These are phyloP conservation scores for Sordaria brevicollis DNA, from an alignment of 495 filamentous ascomycete species.

Conservation along the genomic window DNA sequence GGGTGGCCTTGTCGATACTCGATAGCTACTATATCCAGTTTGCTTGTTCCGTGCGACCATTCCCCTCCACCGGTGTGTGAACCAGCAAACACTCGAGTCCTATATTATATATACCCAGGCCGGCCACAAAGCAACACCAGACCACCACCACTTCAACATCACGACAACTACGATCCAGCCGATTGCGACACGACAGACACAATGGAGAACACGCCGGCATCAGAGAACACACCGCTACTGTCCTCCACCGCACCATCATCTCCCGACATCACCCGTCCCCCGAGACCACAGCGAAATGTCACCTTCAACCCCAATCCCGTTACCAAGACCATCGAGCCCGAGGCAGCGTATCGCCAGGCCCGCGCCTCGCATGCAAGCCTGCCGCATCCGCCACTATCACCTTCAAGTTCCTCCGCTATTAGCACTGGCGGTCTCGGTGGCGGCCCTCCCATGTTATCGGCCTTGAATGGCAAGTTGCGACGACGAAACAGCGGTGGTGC, in stretches of 20 bases:
- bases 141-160: not conserved
- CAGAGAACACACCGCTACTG: conserved; percentile 29
- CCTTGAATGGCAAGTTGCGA: conserved; percentile 77
- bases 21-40: too few species aligned
- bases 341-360: conserved; percentile 13
- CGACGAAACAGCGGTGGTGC: conserved; percentile 62
- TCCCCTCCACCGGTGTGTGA: not conserved
- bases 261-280: conserved; percentile 24
- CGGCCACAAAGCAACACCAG: not conserved
- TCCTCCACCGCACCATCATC: conserved; percentile 12
- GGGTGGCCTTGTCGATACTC: not conserved
- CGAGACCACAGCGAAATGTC: conserved; percentile 31
- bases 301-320: conserved; percentile 42
- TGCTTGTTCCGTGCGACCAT: not conserved
- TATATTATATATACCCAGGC: not conserved
- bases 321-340: conserved; percentile 39
- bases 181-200: not conserved
- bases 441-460: conserved; percentile 62
- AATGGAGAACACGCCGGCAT: conserved; percentile 11
- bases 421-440: conserved; percentile 20
- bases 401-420: conserved; percentile 14
- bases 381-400: conserved; percentile 4
- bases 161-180: not conserved
- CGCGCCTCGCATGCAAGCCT: conserved; percentile 1
- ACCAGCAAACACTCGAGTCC: not conserved